phyloP scores from a whole-genome alignment of 2,329 filamentous ascomycete genomes.

The Fusarium stilboides region DNA sequence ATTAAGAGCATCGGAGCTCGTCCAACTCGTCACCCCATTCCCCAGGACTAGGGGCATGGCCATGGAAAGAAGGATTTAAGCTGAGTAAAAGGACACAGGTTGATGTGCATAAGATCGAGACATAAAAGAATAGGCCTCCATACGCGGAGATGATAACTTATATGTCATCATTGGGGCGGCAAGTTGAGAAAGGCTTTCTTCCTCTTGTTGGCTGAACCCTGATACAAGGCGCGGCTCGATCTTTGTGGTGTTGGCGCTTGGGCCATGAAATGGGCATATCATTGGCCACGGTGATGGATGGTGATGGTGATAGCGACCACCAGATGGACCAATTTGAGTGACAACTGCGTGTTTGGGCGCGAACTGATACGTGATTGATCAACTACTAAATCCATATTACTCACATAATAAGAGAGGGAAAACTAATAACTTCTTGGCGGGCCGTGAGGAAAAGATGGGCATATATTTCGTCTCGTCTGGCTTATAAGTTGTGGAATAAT shows the following conservation, averaged over 20 bases:
- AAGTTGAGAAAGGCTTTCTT: conserved; percentile 16
- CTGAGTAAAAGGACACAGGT: conserved; percentile 23
- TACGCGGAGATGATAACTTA: conserved; percentile 12
- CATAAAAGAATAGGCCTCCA: neutral
- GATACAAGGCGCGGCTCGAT: conserved; percentile 17
- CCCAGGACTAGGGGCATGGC: conserved; percentile 38
- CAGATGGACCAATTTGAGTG: conserved; percentile 15
- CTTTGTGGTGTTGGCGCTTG: conserved; percentile 34
- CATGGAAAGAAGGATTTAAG: conserved; percentile 13
- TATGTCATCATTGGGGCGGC: neutral
- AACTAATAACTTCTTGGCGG: conserved; percentile 1
- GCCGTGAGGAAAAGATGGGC: neutral
- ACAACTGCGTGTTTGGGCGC: conserved; percentile 11
- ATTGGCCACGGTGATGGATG: conserved; percentile 24
- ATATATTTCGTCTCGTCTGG: conserved; percentile 12
- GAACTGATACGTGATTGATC: conserved; percentile 19
- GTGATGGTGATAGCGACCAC: conserved; percentile 23
- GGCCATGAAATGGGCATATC: conserved; percentile 18
- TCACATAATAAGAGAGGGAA: conserved; percentile 6
- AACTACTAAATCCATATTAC: neutral
- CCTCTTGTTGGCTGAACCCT: conserved; percentile 20
- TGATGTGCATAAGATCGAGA: conserved; percentile 25
- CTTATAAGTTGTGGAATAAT: conserved; percentile 37
- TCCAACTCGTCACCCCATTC: conserved; percentile 40
- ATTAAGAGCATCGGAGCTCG: conserved; percentile 39